Base-by-base conservation (phyloP, 768 basidiomycete genomes). In the Amanita subjunquillea region DNA sequence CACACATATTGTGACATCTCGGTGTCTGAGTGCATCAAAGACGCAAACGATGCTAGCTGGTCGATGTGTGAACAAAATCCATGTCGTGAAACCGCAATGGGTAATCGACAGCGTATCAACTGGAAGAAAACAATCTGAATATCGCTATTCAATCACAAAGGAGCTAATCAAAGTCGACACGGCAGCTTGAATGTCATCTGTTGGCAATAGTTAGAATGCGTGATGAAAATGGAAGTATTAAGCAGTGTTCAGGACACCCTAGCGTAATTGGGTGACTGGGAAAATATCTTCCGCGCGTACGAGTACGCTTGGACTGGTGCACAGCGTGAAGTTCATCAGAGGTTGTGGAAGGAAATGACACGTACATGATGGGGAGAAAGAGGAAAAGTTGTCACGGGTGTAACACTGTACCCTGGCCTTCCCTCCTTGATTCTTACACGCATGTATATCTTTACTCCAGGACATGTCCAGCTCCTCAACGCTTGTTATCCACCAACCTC, bases 401-500 rank as follows among this genome's bases (percentile, higher is more conserved):
- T 12, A 32, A 42, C 55, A 46, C 55, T 55, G 48, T 36, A 47
- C 25, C 45, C 30, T 38, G 37, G 46, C n/a, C 29, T 23, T 38
- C 22, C 23, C 47, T 48, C 46, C 17, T 51, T 54, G 37, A 41
- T 34, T 49, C 50, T 43, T 36, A 50, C 54, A 49, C 32, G 47
- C 46, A 88, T 90, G 86, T 80, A 83, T 65, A 65, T 81, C 60
- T 89, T 91, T 69, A 84, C 85, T 53, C 83, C 90, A 56, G 81
- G 86, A 70, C 90, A 92, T 72, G 79, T 91, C 60, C 79, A 82
- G 59, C 82, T 92, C 55, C 79, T 94, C 63, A 80, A 81, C 51
- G 81, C 89, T 34, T 94, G 91, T 66, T 95, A 94, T 64, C 92
- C 92, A 13, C 79, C 88, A 6, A 71, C 82, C 40, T 83, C 90